Base-by-base conservation (phyloP, 2,329 filamentous ascomycete species). In the Xylariales sp. region DNA sequence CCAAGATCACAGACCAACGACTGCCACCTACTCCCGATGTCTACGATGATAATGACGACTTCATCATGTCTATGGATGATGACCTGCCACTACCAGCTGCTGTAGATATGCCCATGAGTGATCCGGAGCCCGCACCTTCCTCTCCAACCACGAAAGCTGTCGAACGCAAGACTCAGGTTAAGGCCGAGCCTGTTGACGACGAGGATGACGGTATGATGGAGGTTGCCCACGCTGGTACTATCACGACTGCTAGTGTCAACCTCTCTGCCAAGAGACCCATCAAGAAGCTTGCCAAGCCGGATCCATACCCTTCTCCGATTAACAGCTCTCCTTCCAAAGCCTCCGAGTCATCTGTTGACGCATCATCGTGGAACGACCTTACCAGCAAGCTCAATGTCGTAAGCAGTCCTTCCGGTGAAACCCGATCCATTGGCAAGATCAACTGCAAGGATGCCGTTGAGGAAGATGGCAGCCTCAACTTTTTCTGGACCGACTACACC, bases 401-500 rank as follows among this genome's bases (percentile, higher is more conserved):
- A 50, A 88, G 78, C 61, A 88, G 82, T 55, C 82, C 88, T 4
- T 70, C 76, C 4, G 60, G 78, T 3, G 84, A 88, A 49, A 68
- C 71, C 24, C 70, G 70, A 19, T 73, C 70, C 7, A 78, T 87
- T 49, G 89, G 89, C 29, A 98, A 97, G 64, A 75, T 96, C 36
- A 81, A 84, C 49, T 76, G 87, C 44, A 79, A 85, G 48, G 85
- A 95, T 62, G 89, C 87, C n/a, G 68, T 95, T n/a, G 91, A 97
- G 61, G 82, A 87, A 48, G 90, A 98, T 56, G 93, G 91, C 25
- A 94, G 86, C 52, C 72, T 98, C 21, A 84, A 84, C 51, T 88
- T 98, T 70, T 98, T 96, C 69, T 98, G 93, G 93, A 85, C 87
- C 6, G 93, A 98, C 63, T 98, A 95, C 57, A 88, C 85, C 1